These are phyloP conservation scores for Tieghemiomyces parasiticus DNA, from an alignment of 192 early-diverging fungal species.

Conservation along the genomic window DNA sequence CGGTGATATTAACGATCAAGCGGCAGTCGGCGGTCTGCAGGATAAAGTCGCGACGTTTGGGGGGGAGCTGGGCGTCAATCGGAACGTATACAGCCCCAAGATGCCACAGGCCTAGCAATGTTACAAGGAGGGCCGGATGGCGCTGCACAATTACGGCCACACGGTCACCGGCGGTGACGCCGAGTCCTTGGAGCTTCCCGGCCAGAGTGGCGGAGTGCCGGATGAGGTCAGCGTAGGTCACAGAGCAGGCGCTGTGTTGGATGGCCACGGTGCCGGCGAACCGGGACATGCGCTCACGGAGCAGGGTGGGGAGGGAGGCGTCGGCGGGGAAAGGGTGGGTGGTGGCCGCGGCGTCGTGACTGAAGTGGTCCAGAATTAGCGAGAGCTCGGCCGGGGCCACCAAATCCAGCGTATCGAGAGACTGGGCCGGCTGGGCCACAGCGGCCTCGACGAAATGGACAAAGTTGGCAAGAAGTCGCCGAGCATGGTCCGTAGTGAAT, in stretches of 20 bases:
- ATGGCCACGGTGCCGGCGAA: not conserved
- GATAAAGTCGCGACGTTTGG: not conserved
- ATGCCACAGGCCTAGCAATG: not conserved
- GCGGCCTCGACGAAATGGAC: too few species aligned
- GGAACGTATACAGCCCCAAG: constrained; percentile 7
- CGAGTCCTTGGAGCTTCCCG: not conserved
- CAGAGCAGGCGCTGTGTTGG: not conserved
- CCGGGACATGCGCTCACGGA: too few species aligned
- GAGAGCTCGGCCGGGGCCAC: too few species aligned
- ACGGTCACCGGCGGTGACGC: not conserved
- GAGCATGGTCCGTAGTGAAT: too few species aligned
- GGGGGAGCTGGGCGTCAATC: not conserved
- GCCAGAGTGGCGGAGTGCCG: not conserved
- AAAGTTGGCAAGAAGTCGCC: too few species aligned
- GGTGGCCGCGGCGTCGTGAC: too few species aligned
- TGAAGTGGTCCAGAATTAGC: too few species aligned
- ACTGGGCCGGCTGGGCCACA: too few species aligned
- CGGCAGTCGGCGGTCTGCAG: constrained; percentile 1
- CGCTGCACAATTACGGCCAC: not conserved
- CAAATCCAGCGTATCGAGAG: too few species aligned
- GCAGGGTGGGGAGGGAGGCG: too few species aligned
- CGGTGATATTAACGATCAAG: not conserved
- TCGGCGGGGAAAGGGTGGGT: too few species aligned
- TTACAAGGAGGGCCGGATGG: not conserved
- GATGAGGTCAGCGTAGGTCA: not conserved